Conservation (phyloP, 352 stramenopile species). For the Elongisporangium prolatum region DNA sequence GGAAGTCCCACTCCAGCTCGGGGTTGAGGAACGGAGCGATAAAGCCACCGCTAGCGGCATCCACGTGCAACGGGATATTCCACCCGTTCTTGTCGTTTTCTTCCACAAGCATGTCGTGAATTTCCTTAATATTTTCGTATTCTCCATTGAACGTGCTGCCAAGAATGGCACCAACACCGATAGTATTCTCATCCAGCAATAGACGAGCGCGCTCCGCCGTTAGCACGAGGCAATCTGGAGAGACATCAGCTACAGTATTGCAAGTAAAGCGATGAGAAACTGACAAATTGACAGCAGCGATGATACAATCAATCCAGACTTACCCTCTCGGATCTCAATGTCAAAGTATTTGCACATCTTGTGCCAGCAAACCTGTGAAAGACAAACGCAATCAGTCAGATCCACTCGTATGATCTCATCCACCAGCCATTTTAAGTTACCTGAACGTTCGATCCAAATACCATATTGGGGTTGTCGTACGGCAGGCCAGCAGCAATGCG, state of each 20-base stretch:
- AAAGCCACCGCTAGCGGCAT: constrained; percentile 89
- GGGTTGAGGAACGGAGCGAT: constrained; percentile 90
- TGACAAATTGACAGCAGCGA: neutral
- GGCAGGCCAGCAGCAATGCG: constrained; percentile 69
- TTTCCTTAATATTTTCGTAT: constrained; percentile 90
- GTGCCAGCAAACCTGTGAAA: constrained; percentile 85
- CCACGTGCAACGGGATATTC: constrained; percentile 87
- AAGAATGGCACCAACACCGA: constrained; percentile 88
- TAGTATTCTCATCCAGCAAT: constrained; percentile 91
- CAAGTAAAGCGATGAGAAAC: neutral
- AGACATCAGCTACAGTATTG: constrained; percentile 58
- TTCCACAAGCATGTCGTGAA: constrained; percentile 83
- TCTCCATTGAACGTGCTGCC: constrained; percentile 92
- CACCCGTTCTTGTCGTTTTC: constrained; percentile 85
- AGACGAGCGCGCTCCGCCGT: constrained; percentile 70
- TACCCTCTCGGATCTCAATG: constrained; percentile 80
- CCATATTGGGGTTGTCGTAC: constrained; percentile 89
- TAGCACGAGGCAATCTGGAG: constrained; percentile 78
- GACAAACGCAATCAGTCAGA: neutral
- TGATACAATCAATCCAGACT: neutral
- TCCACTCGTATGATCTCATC: too few species aligned
- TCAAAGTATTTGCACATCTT: constrained; percentile 96
- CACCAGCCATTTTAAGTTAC: constrained; percentile 1
- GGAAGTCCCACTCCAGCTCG: constrained; percentile 89
- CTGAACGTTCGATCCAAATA: constrained; percentile 89